phyloP scores from a whole-genome alignment of 148 eudicot genomes.

The Fagopyrum homotropicum region DNA sequence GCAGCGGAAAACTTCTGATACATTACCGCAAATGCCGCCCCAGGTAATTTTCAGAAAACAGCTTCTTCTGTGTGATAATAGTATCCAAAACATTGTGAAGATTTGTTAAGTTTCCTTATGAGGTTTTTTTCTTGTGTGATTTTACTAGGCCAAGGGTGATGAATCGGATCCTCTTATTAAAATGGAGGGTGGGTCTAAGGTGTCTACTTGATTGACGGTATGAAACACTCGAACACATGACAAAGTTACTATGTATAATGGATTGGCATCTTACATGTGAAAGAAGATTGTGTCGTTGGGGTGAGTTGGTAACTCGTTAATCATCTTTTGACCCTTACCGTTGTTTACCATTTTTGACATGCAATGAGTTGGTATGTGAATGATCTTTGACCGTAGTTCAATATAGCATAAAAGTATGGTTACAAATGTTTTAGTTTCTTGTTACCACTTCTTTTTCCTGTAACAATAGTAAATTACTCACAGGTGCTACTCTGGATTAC shows the following conservation, averaged over 20 bases:
- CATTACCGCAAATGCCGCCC: slow-evolving; percentile 5
- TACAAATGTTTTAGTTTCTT: background rate
- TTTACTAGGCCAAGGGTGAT: slow-evolving; percentile 8
- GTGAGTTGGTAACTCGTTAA: background rate
- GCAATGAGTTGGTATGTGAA: slow-evolving; percentile 9
- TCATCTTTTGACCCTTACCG: slow-evolving; percentile 2
- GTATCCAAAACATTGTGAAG: background rate
- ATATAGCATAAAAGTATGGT: slow-evolving; percentile 11
- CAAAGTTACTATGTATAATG: slow-evolving; percentile 8
- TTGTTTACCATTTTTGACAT: background rate
- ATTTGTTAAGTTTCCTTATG: background rate
- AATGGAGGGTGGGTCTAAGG: slow-evolving; percentile 9
- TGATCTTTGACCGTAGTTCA: slow-evolving; percentile 4
- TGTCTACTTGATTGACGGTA: background rate
- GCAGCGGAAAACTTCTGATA: slow-evolving; percentile 8
- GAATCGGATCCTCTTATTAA: slow-evolving; percentile 12
- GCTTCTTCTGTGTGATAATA: background rate
- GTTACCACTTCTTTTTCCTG: background rate
- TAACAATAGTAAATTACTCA: background rate
- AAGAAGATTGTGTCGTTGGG: background rate
- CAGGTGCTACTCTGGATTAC: background rate
- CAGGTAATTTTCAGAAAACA: slow-evolving; percentile 30
- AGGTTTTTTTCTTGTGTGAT: background rate
- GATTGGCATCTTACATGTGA: background rate
- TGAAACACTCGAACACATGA: background rate